Conservation (phyloP, 1,284 basidiomycete species). For the Psilocybe mexicana region DNA sequence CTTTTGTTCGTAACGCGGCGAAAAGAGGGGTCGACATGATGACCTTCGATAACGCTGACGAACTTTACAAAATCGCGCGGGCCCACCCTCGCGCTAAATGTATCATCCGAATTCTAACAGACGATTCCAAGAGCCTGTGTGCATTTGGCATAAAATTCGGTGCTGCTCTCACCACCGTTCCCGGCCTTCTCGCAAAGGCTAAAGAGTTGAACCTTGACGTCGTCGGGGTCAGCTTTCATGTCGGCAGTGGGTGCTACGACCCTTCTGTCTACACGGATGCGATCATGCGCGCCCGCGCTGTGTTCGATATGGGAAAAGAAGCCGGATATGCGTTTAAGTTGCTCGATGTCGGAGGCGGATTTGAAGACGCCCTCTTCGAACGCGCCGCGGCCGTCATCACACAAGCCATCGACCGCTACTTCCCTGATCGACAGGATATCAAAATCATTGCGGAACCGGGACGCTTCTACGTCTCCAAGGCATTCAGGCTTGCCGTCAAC, state of each 20-base stretch:
- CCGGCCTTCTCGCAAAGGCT: constrained; percentile 79
- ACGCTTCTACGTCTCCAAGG: constrained; percentile 90
- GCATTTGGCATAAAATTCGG: constrained; percentile 97
- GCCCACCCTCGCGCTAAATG: constrained; percentile 84
- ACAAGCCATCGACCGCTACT: constrained; percentile 77
- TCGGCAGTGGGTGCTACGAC: constrained; percentile 96
- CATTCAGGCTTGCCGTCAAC: constrained; percentile 92
- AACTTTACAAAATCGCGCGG: constrained; percentile 93
- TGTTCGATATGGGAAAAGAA: constrained; percentile 87
- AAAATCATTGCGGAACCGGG: constrained; percentile 97
- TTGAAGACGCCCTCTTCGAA: constrained; percentile 90
- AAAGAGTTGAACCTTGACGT: constrained; percentile 83
- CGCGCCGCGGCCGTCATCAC: constrained; percentile 75
- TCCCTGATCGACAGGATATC: constrained; percentile 78
- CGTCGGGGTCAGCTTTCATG: constrained; percentile 97
- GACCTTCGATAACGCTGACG: constrained; percentile 99
- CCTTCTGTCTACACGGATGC: constrained; percentile 90
- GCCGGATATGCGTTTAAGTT: constrained; percentile 84
- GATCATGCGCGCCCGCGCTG: constrained; percentile 77
- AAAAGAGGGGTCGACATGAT: constrained; percentile 84
- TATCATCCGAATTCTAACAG: constrained; percentile 93
- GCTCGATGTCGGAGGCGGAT: constrained; percentile 95
- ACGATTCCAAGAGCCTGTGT: constrained; percentile 95
- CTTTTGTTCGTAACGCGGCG: constrained; percentile 88
- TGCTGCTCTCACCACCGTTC: constrained; percentile 85